Evolutionary conservation across 164 flowering plant species (phyloP), one percentile per base, ranked within the genome.

Genomic region (Aristolochia fimbriata): DNA sequence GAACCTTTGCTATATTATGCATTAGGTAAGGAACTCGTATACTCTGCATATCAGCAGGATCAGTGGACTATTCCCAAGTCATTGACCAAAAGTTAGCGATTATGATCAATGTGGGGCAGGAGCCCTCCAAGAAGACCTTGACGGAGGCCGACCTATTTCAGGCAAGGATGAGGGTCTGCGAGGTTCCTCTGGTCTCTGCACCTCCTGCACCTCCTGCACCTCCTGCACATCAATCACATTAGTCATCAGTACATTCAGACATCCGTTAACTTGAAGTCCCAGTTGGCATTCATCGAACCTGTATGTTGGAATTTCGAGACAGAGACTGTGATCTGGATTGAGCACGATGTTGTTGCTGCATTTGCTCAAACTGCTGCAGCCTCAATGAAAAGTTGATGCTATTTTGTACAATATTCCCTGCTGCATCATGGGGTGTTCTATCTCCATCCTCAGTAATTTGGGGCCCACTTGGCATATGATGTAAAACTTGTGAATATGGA

Each of bases 301-400:
- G 82, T 50, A 75, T 53, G 24, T 78, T 67, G 60, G 77, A 76
- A 64, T 23, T 74, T 47, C 75, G 80, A 6, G 76, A 65, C 24
- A 67, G 81, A 24, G 80, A 59, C 64, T 80, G 84, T 23, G 63
- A 60, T 75, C 77, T 86, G 15, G 71, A 60, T 70, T 74, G 84
- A 66, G 62, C 11, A 4, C 87, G 96, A 67, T 90, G 98, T 63
- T 70, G 88, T 11, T 65, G 75, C 69, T 82, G 98, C 85, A 83
- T 81, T 19, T 77, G 72, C 75, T 82, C 74, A 77, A 93, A 93
- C 70, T 84, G 88, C 59, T 83, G 86, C 62, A 93, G 73, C 73
- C 79, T 77, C 10, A 71, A 59, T 33, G 77, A 68, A 58, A 93
- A 87, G 71, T 87, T 78, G 58, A 92, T 89, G 15, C 85, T 91